Percentiles rank a stretch among this genome's conserved stretches.
phyloP scores from a whole-genome alignment of 768 basidiomycete species.

The Russula virescens region DNA sequence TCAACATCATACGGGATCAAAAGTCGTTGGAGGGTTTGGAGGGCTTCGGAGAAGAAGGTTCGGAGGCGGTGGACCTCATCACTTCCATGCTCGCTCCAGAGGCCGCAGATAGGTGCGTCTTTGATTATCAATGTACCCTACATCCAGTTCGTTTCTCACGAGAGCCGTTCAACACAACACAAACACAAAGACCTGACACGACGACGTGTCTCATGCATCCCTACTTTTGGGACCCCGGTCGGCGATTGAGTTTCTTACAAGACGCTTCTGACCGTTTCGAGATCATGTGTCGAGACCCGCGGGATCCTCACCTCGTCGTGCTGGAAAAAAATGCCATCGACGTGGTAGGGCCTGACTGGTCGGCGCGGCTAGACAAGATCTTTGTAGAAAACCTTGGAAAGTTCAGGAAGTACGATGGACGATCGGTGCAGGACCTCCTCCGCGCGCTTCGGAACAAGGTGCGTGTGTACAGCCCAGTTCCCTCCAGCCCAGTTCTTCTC shows the following conservation, averaged over 20 bases:
- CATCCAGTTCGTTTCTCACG: too few species aligned
- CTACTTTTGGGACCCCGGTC: conserved; percentile 91
- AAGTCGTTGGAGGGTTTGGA: conserved; percentile 68
- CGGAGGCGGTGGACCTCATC: conserved; percentile 84
- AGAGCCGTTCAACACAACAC: not conserved
- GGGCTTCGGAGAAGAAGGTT: conserved; percentile 86
- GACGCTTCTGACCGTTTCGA: conserved; percentile 98
- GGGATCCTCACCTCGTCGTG: conserved; percentile 63
- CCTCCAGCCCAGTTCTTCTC: not conserved
- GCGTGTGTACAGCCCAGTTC: conserved; percentile 25
- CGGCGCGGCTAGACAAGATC: conserved; percentile 72
- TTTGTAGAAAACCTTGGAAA: conserved; percentile 96
- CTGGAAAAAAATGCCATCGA: conserved; percentile 64
- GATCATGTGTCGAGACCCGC: conserved; percentile 92
- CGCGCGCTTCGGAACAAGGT: conserved; percentile 95
- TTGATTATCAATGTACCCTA: too few species aligned
- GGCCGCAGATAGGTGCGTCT: conserved; percentile 62
- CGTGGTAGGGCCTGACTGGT: conserved; percentile 92
- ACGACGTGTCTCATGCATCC: conserved; percentile 85
- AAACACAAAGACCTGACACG: conserved; percentile 71
- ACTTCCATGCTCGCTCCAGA: conserved; percentile 71
- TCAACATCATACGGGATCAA: conserved; percentile 82
- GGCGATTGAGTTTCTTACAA: conserved; percentile 88
- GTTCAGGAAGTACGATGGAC: conserved; percentile 93
- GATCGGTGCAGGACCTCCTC: conserved; percentile 84